These are phyloP conservation scores for Cornus controversa DNA, from an alignment of 148 eudicot species.

Conservation along the genomic window DNA sequence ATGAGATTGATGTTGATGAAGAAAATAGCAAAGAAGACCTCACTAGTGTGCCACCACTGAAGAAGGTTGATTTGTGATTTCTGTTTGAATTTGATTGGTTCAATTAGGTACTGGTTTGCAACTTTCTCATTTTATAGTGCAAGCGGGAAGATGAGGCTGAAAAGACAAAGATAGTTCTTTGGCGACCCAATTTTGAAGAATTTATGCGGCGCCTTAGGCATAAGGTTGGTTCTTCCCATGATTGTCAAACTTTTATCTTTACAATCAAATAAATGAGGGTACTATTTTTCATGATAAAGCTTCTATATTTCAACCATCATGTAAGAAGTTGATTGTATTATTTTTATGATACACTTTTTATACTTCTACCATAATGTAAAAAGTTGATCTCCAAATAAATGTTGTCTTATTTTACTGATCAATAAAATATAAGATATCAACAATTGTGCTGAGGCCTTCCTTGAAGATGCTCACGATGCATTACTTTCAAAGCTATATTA, in stretches of 20 bases:
- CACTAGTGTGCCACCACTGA: constrained; percentile 28
- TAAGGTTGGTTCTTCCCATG: constrained; percentile 44
- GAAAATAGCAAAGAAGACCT: constrained; percentile 25
- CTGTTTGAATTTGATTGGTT: constrained; percentile 3
- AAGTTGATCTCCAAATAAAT: background rate
- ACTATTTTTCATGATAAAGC: background rate
- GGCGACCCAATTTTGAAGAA: constrained; percentile 93
- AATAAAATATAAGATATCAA: background rate
- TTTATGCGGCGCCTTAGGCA: constrained; percentile 56
- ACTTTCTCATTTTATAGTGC: constrained; percentile 32
- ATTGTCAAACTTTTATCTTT: background rate
- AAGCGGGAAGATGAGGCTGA: constrained; percentile 35
- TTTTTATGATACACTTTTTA: background rate
- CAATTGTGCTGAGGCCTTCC: too few species aligned
- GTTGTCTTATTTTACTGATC: background rate
- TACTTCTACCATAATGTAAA: background rate
- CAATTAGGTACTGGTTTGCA: constrained; percentile 3
- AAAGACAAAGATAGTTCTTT: constrained; percentile 50
- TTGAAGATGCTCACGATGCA: too few species aligned
- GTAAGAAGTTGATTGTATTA: background rate
- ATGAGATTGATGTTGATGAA: constrained; percentile 31
- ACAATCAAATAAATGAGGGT: background rate
- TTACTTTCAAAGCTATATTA: too few species aligned
- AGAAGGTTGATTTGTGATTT: constrained; percentile 51
- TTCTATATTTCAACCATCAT: background rate